A percentile compares a stretch with the other conserved stretches of the same genome.
Conservation (phyloP, 768 basidiomycete genomes). For the Hypholoma fasciculare region DNA sequence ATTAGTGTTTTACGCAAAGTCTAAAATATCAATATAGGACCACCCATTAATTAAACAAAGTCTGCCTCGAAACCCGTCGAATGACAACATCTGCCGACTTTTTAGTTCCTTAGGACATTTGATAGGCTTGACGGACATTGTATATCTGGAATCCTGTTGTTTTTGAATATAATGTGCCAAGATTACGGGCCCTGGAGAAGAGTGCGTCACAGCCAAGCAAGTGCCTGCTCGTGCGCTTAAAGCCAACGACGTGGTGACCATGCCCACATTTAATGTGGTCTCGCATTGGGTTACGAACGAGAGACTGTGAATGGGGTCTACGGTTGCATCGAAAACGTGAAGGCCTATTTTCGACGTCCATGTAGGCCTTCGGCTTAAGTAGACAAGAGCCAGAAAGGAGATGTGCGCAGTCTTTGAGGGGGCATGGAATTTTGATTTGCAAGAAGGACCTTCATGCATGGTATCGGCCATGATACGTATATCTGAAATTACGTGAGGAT, state of each 20-base stretch:
- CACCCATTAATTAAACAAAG: constrained; percentile 22
- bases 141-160: constrained; percentile 6
- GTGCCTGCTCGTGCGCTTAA: constrained; percentile 12
- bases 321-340: constrained; percentile 15
- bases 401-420: constrained; percentile 4
- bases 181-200: constrained; percentile 18
- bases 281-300: constrained; percentile 12
- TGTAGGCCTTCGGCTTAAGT: constrained; percentile 12
- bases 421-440: not conserved
- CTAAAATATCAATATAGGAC: constrained; percentile 22
- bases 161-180: constrained; percentile 20
- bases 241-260: constrained; percentile 15
- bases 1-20: constrained; percentile 10
- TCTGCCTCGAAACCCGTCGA: constrained; percentile 24
- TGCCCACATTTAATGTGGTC: constrained; percentile 17
- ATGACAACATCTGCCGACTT: constrained; percentile 20
- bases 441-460: not conserved
- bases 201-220: constrained; percentile 23
- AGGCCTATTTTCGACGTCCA: constrained; percentile 24
- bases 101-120: constrained; percentile 19
- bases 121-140: constrained; percentile 16
- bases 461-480: constrained; percentile 13
- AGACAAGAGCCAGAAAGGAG: constrained; percentile 22
- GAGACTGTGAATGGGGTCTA: constrained; percentile 11
- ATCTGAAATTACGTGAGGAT: constrained; percentile 22